phyloP scores from a whole-genome alignment of 1,284 basidiomycete genomes.

The Rhodotorula sp. region DNA sequence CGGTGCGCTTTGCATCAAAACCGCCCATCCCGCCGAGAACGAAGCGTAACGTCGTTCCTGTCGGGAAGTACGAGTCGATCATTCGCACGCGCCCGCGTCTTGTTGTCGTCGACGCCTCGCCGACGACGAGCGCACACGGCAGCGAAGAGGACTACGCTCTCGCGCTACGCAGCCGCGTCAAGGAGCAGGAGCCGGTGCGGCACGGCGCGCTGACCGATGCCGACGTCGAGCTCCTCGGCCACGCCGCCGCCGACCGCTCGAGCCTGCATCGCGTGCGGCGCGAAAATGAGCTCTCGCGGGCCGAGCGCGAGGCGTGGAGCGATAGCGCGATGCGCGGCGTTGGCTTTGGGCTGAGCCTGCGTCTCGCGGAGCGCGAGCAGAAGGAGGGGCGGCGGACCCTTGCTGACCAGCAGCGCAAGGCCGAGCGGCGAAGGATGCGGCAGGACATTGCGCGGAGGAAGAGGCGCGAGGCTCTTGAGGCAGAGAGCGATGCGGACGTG shows the following conservation, averaged over 20 bases:
- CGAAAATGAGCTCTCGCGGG: conserved; percentile 21
- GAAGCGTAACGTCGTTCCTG: neutral
- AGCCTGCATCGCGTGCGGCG: conserved; percentile 23
- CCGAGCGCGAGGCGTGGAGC: conserved; percentile 28
- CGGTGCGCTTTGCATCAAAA: neutral
- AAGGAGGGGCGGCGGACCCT: neutral
- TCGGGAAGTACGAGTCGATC: neutral
- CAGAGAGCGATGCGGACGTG: conserved; percentile 22
- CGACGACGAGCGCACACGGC: neutral
- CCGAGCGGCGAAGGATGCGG: conserved; percentile 4
- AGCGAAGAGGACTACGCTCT: neutral
- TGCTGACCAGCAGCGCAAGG: neutral
- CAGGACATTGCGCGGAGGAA: conserved; percentile 5
- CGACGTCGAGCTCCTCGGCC: neutral
- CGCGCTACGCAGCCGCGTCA: neutral
- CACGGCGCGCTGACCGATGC: neutral
- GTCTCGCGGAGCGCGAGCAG: conserved; percentile 5
- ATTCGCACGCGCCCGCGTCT: conserved; percentile 11
- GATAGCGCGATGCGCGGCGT: conserved; percentile 26
- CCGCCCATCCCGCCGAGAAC: neutral
- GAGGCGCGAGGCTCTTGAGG: conserved; percentile 2
- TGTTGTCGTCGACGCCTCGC: conserved; percentile 3
- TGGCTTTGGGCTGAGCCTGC: neutral
- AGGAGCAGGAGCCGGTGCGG: neutral
- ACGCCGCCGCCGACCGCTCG: conserved; percentile 8